Base-by-base conservation (phyloP, 2,329 filamentous ascomycete species). In the Colletotrichum horii region DNA sequence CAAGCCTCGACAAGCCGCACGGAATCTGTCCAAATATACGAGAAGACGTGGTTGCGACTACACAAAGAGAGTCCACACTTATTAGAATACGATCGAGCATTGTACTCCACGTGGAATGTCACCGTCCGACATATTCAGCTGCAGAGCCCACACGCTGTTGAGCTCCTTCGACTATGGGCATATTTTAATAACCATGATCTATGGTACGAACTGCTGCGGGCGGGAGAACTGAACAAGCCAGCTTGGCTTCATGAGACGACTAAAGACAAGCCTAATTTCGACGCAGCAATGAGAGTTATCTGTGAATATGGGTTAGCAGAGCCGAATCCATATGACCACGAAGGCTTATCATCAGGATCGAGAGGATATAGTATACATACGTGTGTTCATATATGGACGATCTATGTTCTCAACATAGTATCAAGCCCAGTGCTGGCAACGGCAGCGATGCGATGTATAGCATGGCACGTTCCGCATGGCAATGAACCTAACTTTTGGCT, bases 121-220 rank as follows among this genome's bases (percentile, higher is more conserved):
- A 85, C 85, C 15, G 85, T 82, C 62, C 64, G 79, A 34, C 78
- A 84, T 24, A 81, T 89, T 36, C 66, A 84, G 76, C 78, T 80
- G 74, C 78, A 80, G 36, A 82, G 82, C 62, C 67, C 75, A 8
- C 6, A 22, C 80, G 58, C 78, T 24, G 84, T 84, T 30, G 77
- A 80, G 32, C 79, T 88, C 1, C 82, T 89, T 19, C 70, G 80
- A n/a, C 78, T 87, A 19, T 85, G 85, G 82, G 85, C 84, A n/a
- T 85, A 82, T 73, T 85, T 89, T 72, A 82, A 84, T 75, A 85
- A 85, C 76, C 79, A 84, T 16, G 85, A 88, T 76, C 76, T 89
- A 6, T 89, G 84, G 87, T 87, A 82, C 76, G 82, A 87, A 70
- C 80, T 89, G n/a, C 75, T 88, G 5, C 60, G 75, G 55, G 66